Evolutionary conservation across 148 eudicot species (phyloP).

Genomic region (Bassia scoparia): DNA sequence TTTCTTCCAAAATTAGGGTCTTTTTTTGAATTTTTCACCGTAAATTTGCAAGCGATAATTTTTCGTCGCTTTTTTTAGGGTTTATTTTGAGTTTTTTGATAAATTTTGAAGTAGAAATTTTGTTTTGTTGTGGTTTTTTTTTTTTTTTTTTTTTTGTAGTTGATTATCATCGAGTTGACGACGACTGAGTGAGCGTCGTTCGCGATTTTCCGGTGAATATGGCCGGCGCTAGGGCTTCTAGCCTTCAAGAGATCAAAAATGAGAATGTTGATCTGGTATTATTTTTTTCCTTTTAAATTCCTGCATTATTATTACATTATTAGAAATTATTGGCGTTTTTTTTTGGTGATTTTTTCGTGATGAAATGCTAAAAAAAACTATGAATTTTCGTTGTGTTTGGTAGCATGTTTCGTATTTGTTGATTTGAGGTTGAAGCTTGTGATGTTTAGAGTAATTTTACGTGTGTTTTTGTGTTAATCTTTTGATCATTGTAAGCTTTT

Average conservation of each 20-base stretch:
- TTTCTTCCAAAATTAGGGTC: no score
- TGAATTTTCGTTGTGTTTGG: not conserved
- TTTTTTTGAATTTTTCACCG: no score
- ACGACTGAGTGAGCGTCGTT: conserved; percentile 21
- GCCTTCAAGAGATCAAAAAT: conserved; percentile 31
- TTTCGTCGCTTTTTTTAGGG: no score
- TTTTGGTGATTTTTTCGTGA: no score
- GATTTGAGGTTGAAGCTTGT: not conserved
- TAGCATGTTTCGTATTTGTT: not conserved
- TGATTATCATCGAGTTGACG: not conserved
- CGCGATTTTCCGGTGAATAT: conserved; percentile 2
- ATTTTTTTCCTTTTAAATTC: not conserved
- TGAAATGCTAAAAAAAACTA: no score
- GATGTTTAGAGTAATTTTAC: not conserved
- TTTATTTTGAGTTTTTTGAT: not conserved
- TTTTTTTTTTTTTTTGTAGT: no score
- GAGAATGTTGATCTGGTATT: conserved; percentile 45
- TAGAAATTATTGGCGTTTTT: not conserved
- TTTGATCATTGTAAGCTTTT: no score
- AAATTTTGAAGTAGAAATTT: not conserved
- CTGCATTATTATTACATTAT: not conserved
- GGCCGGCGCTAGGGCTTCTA: conserved; percentile 23
- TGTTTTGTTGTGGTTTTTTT: not conserved
- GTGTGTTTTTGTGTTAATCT: no score
- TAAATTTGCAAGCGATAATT: no score